Conservation (phyloP, 257 asterid genomes). For the Cordia subcordata region DNA sequence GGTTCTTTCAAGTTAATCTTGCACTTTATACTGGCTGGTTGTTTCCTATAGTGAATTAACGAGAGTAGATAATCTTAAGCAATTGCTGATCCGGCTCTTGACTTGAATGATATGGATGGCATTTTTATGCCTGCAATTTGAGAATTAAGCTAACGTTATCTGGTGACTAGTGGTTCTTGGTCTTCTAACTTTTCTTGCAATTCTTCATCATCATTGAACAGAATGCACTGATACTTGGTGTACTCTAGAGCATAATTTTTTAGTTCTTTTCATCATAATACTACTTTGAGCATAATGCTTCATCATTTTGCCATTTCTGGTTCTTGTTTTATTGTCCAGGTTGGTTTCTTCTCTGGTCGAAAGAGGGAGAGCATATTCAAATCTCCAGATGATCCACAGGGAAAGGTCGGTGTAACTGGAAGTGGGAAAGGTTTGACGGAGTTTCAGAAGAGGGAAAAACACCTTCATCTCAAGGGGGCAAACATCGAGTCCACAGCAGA, state of each 20-base stretch:
- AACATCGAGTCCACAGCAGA: conserved; percentile 49
- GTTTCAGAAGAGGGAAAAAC: conserved; percentile 92
- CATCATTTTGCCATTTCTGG: background rate
- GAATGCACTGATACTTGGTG: no score
- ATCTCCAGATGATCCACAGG: conserved; percentile 90
- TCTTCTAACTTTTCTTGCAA: no score
- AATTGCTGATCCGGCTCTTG: no score
- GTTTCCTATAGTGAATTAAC: no score
- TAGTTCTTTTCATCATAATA: background rate
- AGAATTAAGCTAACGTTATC: no score
- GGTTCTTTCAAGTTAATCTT: no score
- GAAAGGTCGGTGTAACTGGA: conserved; percentile 96
- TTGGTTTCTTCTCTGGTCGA: conserved; percentile 95
- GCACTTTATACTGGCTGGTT: no score
- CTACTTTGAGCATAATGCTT: background rate
- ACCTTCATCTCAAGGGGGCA: conserved; percentile 88
- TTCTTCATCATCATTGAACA: no score
- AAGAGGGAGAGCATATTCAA: conserved; percentile 93
- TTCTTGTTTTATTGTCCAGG: conserved; percentile 30
- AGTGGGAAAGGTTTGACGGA: conserved; percentile 96
- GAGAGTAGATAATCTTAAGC: no score
- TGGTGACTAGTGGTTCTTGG: no score
- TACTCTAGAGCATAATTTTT: background rate
- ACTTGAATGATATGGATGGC: no score
- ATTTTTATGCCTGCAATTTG: no score